Evolutionary conservation across 2,329 filamentous ascomycete species (phyloP), one percentile per base, ranked within the genome.

Genomic region (Ophiostoma quercus): DNA sequence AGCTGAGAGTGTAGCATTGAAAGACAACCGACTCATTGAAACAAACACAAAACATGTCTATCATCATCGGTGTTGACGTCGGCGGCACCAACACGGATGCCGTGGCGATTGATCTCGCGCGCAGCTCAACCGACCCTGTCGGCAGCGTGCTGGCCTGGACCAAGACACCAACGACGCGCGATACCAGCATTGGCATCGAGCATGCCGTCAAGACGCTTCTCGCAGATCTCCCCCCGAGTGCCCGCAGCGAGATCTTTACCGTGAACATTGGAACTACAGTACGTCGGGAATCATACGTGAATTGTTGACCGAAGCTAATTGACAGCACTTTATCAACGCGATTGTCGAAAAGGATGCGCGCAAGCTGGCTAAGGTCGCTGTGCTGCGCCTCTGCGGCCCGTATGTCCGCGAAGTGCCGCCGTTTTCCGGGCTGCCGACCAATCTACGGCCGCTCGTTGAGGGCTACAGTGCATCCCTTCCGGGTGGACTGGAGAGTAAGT

Each of bases 51-150:
- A n/a, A 2, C 43, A 57, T 57, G 51, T 12, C 51, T n/a, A 57
- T 57, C 51, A 25, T 57, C 2, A 57, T 57, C 19, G 51, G 51
- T 8, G 51, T 57, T 11, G 51, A 57, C n/a, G 51, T 57, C 22
- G 51, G 51, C n/a, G 51, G 51, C n/a, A 57, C n/a, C n/a, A 57
- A 57, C 22, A 57, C 51, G 51, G 51, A 57, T 57, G 51, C 51
- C 51, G 51, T 57, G 51, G 51, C 51, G n/a, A 57, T 57, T 25
- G 51, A 57, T 11, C 51, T 57, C 22, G 19, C 51, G 3, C 51
- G 51, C 14, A 22, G 51, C 11, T 25, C 51, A 1, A 25, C 51
- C 2, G 22, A 57, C 22, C 51, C 51, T 1, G 12, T 57, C 1
- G 51, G n/a, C 22, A 57, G 51, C 16, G 51, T 57, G n/a, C 22